Evolutionary conservation across 495 filamentous ascomycete genomes (phyloP).

Genomic region (Wilcoxina mikolae): DNA sequence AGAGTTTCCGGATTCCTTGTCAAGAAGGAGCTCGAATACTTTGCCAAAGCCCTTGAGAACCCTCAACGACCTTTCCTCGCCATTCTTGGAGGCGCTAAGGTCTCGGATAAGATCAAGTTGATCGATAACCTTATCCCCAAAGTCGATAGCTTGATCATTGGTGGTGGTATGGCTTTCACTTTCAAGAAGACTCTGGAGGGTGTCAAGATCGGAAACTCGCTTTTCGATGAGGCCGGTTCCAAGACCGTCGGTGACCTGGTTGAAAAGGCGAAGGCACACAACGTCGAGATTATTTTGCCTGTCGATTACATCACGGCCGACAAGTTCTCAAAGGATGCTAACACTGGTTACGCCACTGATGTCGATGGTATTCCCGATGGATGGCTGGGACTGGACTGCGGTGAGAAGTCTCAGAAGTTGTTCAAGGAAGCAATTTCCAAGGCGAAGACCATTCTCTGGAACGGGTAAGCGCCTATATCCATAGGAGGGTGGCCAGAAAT

Average conservation of each 20-base stretch:
- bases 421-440: conserved; percentile 72
- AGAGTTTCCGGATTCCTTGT: conserved; percentile 95
- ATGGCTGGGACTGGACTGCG: conserved; percentile 94
- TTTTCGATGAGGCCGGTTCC: conserved; percentile 89
- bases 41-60: conserved; percentile 87
- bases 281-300: conserved; percentile 85
- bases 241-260: conserved; percentile 80
- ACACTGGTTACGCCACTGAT: conserved; percentile 69
- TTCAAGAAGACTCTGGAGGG: conserved; percentile 96
- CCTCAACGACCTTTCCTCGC: conserved; percentile 94
- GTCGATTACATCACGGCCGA: conserved; percentile 92
- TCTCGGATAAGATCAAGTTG: conserved; percentile 98
- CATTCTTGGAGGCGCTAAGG: conserved; percentile 95
- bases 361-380: conserved; percentile 82
- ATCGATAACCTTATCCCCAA: conserved; percentile 98
- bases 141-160: conserved; percentile 91
- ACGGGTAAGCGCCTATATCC: conserved; percentile 38
- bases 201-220: conserved; percentile 75
- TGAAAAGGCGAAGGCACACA: conserved; percentile 91
- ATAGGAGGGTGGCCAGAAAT: neutral
- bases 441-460: conserved; percentile 97
- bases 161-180: conserved; percentile 97
- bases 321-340: conserved; percentile 80
- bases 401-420: conserved; percentile 67
- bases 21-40: conserved; percentile 99